Evolutionary conservation across 805 yeast species (phyloP).

Genomic region (Saccharomycopsis javanensis): DNA sequence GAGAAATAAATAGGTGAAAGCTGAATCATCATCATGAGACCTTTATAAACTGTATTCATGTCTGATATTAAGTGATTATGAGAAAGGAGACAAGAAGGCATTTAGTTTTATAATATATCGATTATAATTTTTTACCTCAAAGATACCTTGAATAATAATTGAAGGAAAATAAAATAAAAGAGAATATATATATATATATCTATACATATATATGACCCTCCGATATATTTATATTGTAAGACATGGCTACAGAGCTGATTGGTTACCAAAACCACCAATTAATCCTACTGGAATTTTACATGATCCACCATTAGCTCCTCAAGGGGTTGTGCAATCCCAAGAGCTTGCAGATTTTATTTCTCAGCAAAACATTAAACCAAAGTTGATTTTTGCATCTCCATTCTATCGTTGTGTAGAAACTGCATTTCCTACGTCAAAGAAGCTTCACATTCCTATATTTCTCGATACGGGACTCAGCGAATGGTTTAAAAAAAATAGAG

Average conservation of each 20-base stretch:
- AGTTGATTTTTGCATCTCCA: conserved; percentile 68
- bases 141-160: not conserved
- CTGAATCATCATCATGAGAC: no score
- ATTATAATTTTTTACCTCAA: no score
- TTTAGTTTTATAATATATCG: no score
- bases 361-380: conserved; percentile 43
- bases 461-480: conserved; percentile 85
- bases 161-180: not conserved
- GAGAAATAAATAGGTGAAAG: no score
- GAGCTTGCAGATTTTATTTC: conserved; percentile 58
- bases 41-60: no score
- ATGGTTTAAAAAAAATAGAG: conserved; percentile 73
- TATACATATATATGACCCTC: conserved; percentile 11
- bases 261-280: conserved; percentile 48
- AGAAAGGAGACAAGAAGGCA: no score
- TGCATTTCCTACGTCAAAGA: conserved; percentile 54
- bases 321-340: conserved; percentile 80
- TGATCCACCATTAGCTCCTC: conserved; percentile 81
- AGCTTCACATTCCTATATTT: conserved; percentile 46
- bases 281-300: conserved; percentile 84
- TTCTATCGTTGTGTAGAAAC: conserved; percentile 88
- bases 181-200: no score
- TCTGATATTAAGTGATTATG: no score
- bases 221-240: conserved; percentile 20
- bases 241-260: conserved; percentile 83